phyloP scores from a whole-genome alignment of 805 yeast species.

The Saccharomyces cerevisiae region DNA sequence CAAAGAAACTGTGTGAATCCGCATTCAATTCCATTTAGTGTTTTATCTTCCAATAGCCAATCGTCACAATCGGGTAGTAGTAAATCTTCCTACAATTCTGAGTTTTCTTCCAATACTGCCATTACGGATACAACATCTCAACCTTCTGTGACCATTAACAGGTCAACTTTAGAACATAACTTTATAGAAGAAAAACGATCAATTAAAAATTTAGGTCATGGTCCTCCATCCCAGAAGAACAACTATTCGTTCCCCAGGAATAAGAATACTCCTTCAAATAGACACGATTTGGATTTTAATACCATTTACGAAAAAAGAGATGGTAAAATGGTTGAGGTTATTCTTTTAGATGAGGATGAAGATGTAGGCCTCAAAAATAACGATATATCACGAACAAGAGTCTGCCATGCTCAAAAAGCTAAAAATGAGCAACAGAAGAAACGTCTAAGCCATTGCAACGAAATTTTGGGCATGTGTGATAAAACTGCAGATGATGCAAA shows the following conservation, averaged over 20 bases:
- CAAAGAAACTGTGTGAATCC: neutral
- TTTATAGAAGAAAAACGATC: neutral
- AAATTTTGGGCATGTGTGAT: constrained; percentile 24
- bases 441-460: neutral
- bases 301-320: constrained; percentile 12
- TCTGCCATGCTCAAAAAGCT: neutral
- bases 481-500: constrained; percentile 23
- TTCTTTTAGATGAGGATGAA: constrained; percentile 19
- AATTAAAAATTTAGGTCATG: neutral
- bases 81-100: constrained; percentile 17
- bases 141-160: constrained; percentile 2
- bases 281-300: constrained; percentile 1
- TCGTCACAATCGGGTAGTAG: constrained; percentile 21
- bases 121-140: constrained; percentile 18
- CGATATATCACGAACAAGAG: neutral
- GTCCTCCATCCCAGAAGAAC: neutral
- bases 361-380: neutral
- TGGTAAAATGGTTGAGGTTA: constrained; percentile 21
- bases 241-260: neutral
- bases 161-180: neutral
- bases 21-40: neutral
- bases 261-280: neutral
- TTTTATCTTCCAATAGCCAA: constrained; percentile 20
- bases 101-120: constrained; percentile 19
- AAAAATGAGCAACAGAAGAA: constrained; percentile 1